phyloP scores from a whole-genome alignment of 371 early-diverging fungal genomes.

The Parasitella parasitica region DNA sequence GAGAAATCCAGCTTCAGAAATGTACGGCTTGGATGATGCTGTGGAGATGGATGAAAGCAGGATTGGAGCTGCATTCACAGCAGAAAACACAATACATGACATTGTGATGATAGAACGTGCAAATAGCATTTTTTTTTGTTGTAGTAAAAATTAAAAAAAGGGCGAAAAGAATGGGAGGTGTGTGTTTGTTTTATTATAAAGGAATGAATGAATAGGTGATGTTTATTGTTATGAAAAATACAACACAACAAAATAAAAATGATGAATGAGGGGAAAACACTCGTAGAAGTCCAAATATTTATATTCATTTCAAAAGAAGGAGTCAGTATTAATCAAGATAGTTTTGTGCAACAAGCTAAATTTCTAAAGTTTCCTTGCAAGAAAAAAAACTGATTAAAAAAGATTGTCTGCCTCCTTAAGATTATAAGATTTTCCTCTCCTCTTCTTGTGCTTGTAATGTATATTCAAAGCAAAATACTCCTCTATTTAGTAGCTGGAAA shows the following conservation, averaged over 20 bases:
- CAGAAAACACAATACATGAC: slow-evolving; percentile 5
- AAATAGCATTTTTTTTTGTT: slow-evolving; percentile 10
- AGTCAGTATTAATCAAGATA: slow-evolving; percentile 1
- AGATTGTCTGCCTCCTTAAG: neutral
- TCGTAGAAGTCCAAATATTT: neutral
- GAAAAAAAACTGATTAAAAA: too few species aligned
- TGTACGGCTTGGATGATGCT: neutral
- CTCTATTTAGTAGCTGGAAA: neutral
- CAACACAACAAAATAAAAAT: neutral
- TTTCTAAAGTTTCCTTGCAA: neutral
- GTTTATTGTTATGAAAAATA: neutral
- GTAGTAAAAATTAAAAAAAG: neutral
- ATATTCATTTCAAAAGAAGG: slow-evolving; percentile 1
- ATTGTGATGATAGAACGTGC: slow-evolving; percentile 7
- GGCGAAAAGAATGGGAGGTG: neutral
- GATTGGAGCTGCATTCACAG: slow-evolving; percentile 17
- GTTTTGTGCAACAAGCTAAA: neutral
- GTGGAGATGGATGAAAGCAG: neutral
- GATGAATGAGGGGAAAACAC: neutral
- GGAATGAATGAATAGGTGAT: slow-evolving; percentile 4
- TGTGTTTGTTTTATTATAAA: neutral
- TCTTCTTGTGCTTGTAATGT: too few species aligned
- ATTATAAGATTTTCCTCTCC: neutral
- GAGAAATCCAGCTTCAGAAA: slow-evolving; percentile 10
- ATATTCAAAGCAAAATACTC: neutral